Evolutionary conservation across 2,329 filamentous ascomycete species (phyloP), one percentile per base, ranked within the genome.

Genomic region (Arthrocladium fulminans): DNA sequence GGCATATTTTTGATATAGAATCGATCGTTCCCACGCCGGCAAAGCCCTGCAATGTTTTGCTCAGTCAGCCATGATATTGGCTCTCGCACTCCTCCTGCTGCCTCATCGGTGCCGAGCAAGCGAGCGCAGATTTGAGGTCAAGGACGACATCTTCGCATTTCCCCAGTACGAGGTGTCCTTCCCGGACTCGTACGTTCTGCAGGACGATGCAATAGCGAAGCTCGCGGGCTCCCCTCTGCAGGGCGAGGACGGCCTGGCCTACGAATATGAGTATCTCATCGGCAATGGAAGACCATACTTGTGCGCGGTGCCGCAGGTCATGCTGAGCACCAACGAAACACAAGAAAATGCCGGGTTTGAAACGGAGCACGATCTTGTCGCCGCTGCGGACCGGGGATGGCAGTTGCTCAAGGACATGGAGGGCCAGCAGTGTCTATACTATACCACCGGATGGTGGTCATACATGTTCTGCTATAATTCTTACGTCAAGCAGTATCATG

Each of bases 391-490:
- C 25, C 81, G 81, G 42, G 89, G 89, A 4, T 85, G 86, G 76
- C 84, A 92, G 60, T 74, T 96, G 19, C 72, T 96, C 44, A 77
- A 79, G 54, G 80, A 82, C 22, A 83, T 96, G 66, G 78, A 89
- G 46, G 84, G 82, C 2, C 76, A 77, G 44, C 56, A 59, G 34
- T 96, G 89, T 65, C 77, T 96, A 54, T 94, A 90, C 70, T 86
- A 80, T 63, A 70, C 88, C 55, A 85, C 81, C 1, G 89, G 89
- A 0, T 96, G 89, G 89, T 96, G 89, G 89, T 92, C 85, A 61
- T 96, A 96, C 67, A 85, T 83, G 58, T 95, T 95, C 66, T 96
- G 89, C 73, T 92, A 94, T 68, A 86, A 86, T 62, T 77, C 83
- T 53, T 81, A 90, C 54, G 83, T 96, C 53, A 84, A 86, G 60